Evolutionary conservation across 306 rosid genomes (phyloP).

Genomic region (Macrotyloma uniflorum): DNA sequence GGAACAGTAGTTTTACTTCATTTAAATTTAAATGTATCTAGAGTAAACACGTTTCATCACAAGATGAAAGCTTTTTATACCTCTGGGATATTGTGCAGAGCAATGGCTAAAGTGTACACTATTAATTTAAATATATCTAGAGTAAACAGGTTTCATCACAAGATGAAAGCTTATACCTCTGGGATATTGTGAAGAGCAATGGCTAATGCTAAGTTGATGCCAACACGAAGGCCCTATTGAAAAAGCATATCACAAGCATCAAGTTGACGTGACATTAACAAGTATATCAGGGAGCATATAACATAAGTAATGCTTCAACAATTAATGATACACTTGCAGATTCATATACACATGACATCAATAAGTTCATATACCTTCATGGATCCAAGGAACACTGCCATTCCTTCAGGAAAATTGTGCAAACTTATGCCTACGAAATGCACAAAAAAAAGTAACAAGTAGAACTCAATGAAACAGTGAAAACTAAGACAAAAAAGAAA

Average conservation of each 20-base stretch:
- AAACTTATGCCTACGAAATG: conserved; percentile 84
- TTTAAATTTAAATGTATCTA: neutral
- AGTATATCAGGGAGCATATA: neutral
- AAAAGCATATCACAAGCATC: conserved; percentile 37
- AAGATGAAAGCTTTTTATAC: conserved; percentile 50
- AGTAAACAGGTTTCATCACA: neutral
- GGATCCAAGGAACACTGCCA: conserved; percentile 99
- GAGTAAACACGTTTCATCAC: neutral
- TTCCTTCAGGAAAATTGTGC: conserved; percentile 99
- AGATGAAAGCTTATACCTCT: conserved; percentile 66
- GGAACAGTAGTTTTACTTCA: neutral
- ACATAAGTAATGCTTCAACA: conserved; percentile 27
- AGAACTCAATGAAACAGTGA: conserved; percentile 10
- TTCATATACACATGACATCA: conserved; percentile 22
- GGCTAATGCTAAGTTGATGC: conserved; percentile 94
- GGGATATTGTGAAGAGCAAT: conserved; percentile 98
- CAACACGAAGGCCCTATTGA: conserved; percentile 91
- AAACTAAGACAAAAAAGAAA: neutral
- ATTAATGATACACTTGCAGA: conserved; percentile 23
- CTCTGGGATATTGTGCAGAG: conserved; percentile 98
- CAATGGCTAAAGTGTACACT: conserved; percentile 65
- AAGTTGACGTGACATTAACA: conserved; percentile 27
- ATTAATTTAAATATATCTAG: conserved; percentile 2
- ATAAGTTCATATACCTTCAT: conserved; percentile 65
- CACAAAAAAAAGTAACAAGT: neutral